These are phyloP conservation scores for Sherardia arvensis DNA, from an alignment of 257 asterid genomes.

Conservation along the genomic window DNA sequence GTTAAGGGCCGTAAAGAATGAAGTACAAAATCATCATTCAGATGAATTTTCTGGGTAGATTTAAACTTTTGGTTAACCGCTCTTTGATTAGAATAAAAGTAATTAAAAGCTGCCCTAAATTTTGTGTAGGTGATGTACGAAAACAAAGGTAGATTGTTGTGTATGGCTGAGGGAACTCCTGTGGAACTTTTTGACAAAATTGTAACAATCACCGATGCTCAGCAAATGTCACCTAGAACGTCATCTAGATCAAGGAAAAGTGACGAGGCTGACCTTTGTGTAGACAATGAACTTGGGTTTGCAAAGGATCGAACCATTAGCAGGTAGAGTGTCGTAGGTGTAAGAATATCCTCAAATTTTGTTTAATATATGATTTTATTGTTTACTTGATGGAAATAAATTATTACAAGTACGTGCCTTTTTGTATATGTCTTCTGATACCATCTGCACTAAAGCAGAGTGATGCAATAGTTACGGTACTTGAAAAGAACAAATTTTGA, in stretches of 20 bases:
- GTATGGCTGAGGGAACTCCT: slow-evolving; percentile 86
- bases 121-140: slow-evolving; percentile 77
- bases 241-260: slow-evolving; percentile 80
- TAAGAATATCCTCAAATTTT: neutral
- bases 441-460: neutral
- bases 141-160: slow-evolving; percentile 61
- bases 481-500: neutral
- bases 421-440: neutral
- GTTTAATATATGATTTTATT: neutral
- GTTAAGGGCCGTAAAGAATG: neutral
- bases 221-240: slow-evolving; percentile 74
- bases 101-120: neutral
- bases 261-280: slow-evolving; percentile 79
- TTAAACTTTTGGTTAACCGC: neutral
- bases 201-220: slow-evolving; percentile 72
- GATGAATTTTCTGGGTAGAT: no score
- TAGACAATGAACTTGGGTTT: slow-evolving; percentile 86
- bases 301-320: slow-evolving; percentile 95
- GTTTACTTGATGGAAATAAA: neutral
- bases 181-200: slow-evolving; percentile 58
- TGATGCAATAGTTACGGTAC: neutral
- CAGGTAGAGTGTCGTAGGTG: slow-evolving; percentile 31
- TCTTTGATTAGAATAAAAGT: no score
- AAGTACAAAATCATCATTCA: neutral
- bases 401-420: no score